Base-by-base conservation (phyloP, 2,329 filamentous ascomycete species). In the Grosmannia serpens region DNA sequence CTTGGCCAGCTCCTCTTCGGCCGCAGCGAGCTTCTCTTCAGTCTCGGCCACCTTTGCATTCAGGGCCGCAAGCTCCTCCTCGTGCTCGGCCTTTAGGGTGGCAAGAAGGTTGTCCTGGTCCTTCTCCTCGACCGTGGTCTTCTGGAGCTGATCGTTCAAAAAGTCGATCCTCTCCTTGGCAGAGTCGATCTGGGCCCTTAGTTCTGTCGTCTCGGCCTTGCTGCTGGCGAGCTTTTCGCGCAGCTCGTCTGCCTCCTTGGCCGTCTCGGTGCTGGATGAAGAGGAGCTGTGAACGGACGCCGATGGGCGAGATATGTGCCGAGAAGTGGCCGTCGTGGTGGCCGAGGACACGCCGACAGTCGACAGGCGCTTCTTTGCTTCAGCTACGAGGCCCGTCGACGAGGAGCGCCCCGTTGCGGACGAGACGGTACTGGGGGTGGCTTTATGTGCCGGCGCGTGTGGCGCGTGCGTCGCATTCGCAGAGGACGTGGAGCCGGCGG, bases 211-310 rank as follows among this genome's bases (percentile, higher is more conserved):
- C 65, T 84, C 79, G 8, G 75, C 68, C 65, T 85, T 81, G 62
- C 80, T 82, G 35, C 80, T 75, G 5, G 75, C 73, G 26, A 86
- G 73, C 69, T 84, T 84, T 9, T 74, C 69, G 71, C 82, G 85
- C 50, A 86, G 73, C 52, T 82, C 77, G 55, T 85, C 82, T 4
- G 81, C 71, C 65, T 83, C 81, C 70, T 82, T 84, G 24, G 76
- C 72, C 8, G 58, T 22, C 13, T 53, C 44, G 47, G 54, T 58
- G 31, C 50, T 57, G 52, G 61, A 63, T 5, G 35, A 9, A 9
- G 64, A 62, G 15, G 62, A 63, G 1, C 62, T 60, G 13, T 67
- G 65, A 56, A 70, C 57, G 8, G 70, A 77, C 8, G 74, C 57
- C 10, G 70, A 77, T 7, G 74, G 66, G 29, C 76, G 74, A n/a